A percentile compares a stretch with the other conserved stretches of the same genome.
phyloP scores from a whole-genome alignment of 768 basidiomycete genomes.

The Kwoniella pini region DNA sequence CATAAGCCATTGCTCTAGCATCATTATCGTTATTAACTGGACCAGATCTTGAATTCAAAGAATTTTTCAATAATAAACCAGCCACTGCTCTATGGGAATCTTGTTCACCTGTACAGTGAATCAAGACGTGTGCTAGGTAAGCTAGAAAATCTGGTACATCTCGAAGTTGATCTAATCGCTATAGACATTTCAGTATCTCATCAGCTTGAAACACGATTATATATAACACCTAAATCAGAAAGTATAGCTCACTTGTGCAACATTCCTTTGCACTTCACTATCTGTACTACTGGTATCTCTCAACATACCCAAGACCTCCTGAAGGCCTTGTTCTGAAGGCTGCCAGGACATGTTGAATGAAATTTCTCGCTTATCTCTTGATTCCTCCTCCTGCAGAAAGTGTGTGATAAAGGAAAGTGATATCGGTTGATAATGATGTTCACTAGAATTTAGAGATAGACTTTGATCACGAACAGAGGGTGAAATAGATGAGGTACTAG shows the following conservation, averaged over 20 bases:
- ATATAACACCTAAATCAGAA: too few relatives aligned
- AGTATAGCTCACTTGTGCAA: slow-evolving; percentile 69
- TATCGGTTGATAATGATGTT: too few relatives aligned
- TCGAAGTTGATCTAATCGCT: slow-evolving; percentile 59
- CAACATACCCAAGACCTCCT: slow-evolving; percentile 88
- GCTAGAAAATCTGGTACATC: slow-evolving; percentile 90
- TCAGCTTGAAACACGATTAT: too few relatives aligned
- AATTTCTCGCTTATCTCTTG: too few relatives aligned
- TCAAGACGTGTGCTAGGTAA: slow-evolving; percentile 92
- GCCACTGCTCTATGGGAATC: slow-evolving; percentile 94
- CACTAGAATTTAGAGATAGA: too few relatives aligned
- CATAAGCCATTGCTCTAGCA: slow-evolving; percentile 60
- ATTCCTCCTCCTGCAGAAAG: too few relatives aligned
- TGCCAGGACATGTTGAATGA: slow-evolving; percentile 65
- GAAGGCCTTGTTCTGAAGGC: slow-evolving; percentile 79
- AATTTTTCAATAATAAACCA: slow-evolving; percentile 94
- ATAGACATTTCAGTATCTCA: too few relatives aligned
- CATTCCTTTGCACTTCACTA: slow-evolving; percentile 68
- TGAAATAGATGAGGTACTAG: too few relatives aligned
- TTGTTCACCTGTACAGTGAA: slow-evolving; percentile 75
- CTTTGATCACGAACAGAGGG: too few relatives aligned
- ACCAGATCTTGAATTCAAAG: slow-evolving; percentile 71
- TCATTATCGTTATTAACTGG: slow-evolving; percentile 63
- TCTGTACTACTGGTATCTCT: slow-evolving; percentile 83
- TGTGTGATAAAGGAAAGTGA: too few relatives aligned